phyloP scores from a whole-genome alignment of 225 moss, liverwort and hornwort genomes.

The Sphagnum tenellum region DNA sequence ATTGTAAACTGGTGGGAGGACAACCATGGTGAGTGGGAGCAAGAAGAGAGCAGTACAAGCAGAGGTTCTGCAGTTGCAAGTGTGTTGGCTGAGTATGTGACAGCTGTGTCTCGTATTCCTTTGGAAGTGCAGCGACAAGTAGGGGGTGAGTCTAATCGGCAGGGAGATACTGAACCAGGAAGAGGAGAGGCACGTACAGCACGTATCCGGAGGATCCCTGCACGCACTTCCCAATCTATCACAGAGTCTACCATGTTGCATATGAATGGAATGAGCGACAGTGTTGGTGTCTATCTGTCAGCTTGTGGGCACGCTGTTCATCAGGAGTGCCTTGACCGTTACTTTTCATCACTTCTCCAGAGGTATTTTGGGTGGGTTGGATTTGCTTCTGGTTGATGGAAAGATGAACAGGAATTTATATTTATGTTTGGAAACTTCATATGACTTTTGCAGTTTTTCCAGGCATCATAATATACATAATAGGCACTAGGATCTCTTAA shows the following conservation, averaged over 20 bases:
- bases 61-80: slow-evolving; percentile 61
- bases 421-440: neutral
- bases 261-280: slow-evolving; percentile 57
- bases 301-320: slow-evolving; percentile 97
- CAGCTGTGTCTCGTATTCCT: slow-evolving; percentile 37
- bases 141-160: slow-evolving; percentile 51
- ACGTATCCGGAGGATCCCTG: slow-evolving; percentile 54
- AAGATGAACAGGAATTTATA: neutral
- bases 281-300: slow-evolving; percentile 68
- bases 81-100: slow-evolving; percentile 78
- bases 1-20: slow-evolving; percentile 76
- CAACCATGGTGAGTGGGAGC: slow-evolving; percentile 22
- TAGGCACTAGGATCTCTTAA: too few species aligned
- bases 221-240: slow-evolving; percentile 32
- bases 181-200: slow-evolving; percentile 46
- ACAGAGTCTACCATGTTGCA: slow-evolving; percentile 47
- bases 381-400: neutral
- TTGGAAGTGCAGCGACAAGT: slow-evolving; percentile 42
- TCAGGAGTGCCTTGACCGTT: slow-evolving; percentile 88
- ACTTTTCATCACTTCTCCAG: slow-evolving; percentile 73
- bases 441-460: too few species aligned
- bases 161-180: slow-evolving; percentile 45
- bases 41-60: slow-evolving; percentile 43
- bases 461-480: too few species aligned
- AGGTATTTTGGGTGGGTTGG: slow-evolving; percentile 29